A percentile compares a stretch with the other conserved stretches of the same genome.
Evolutionary conservation across 139 green algal genomes (phyloP).

Genomic region (Pleodorina starrii): DNA sequence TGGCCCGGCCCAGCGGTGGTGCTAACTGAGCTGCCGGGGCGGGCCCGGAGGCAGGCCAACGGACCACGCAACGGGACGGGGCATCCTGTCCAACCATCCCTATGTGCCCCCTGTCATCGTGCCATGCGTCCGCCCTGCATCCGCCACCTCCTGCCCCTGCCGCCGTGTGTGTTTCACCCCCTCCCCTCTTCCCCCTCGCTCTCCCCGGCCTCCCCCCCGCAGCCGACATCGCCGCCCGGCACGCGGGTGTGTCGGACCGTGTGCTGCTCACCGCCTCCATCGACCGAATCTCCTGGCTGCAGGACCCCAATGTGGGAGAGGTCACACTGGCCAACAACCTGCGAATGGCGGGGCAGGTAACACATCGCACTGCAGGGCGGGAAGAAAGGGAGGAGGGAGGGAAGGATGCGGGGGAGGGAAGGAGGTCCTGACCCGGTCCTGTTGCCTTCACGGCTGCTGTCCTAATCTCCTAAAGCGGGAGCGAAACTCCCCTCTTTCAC

Average conservation of each 20-base stretch:
- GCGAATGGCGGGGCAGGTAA: constrained; percentile 40
- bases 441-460: too few relatives aligned
- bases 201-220: neutral
- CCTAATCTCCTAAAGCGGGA: too few relatives aligned
- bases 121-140: neutral
- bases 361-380: neutral
- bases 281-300: constrained; percentile 48
- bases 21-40: too few relatives aligned
- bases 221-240: constrained; percentile 56
- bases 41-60: too few relatives aligned
- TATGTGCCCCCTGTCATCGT: too few relatives aligned
- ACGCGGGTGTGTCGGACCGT: constrained; percentile 39
- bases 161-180: neutral
- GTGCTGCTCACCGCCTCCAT: constrained; percentile 57
- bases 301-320: neutral
- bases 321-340: constrained; percentile 25
- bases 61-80: too few relatives aligned
- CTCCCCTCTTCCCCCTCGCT: neutral
- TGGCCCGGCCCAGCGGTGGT: too few relatives aligned
- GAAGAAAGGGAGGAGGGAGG: neutral
- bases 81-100: too few relatives aligned
- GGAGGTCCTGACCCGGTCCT: too few relatives aligned
- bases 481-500: too few relatives aligned
- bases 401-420: neutral
- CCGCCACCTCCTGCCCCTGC: neutral